Evolutionary conservation across 129 eudicot genomes (phyloP), one percentile per base, ranked within the genome.

Genomic region (Ambrosia artemisiifolia): DNA sequence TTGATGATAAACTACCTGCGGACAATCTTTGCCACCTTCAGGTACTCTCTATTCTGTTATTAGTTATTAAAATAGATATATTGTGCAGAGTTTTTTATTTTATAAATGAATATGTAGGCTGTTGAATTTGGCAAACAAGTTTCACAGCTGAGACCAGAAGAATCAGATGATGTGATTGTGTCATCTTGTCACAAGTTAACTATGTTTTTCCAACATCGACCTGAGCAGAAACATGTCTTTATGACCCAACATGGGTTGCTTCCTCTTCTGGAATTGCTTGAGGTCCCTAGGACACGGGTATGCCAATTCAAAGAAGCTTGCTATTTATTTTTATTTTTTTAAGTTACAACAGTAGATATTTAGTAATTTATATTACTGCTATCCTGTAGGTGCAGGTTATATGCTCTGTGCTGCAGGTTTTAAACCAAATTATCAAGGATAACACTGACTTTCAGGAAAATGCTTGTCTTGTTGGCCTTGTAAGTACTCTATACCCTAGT

Each of bases 401-500:
- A 65, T 87, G 96, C 67, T 79, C 97, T 4, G 98, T 88, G 75
- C 88, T 94, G 42, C 98, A 90, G 83, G 87, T 94, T 66, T 79
- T 94, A 38, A 94, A 94, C 67, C 92, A 84, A 81, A 87, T 94
- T 61, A 82, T 94, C 70, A 90, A 88, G 76, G 97, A 88, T 84
- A 90, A 90, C 83, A 84, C 86, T 19, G 96, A 88, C 70, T 85
- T 90, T 70, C 98, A 84, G 81, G 98, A 90, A 79, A 94, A 86
- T 90, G 98, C 98, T 79, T 90, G 96, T 79, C 95, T 90, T 69
- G 97, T 94, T 68, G 98, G 98, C 69, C 90, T 94, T 73, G 98
- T 94, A 84, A 85, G 96, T 82, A 49, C 63, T 73, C 12, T 63
- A 71, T 51, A 42, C 56, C n/a, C 34, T 47, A 81, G 53, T 20